phyloP scores from a whole-genome alignment of 1,284 basidiomycete species.

The Cryptococcus sp. region DNA sequence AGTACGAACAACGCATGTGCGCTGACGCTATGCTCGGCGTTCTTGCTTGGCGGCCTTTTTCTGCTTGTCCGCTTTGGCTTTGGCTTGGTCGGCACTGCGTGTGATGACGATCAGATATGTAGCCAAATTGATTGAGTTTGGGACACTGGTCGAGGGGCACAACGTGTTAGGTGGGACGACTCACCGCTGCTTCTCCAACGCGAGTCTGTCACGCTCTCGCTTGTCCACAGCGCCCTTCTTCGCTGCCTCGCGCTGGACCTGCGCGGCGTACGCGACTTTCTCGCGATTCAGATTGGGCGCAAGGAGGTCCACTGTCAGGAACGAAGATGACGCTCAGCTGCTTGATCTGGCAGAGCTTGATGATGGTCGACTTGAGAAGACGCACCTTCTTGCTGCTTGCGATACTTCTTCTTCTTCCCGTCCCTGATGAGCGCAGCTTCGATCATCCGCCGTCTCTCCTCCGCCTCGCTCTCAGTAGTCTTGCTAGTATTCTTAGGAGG shows the following conservation, averaged over 20 bases:
- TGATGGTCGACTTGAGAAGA: not conserved
- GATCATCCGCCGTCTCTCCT: slow-evolving; percentile 43
- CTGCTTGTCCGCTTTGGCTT: slow-evolving; percentile 53
- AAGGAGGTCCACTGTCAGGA: slow-evolving; percentile 41
- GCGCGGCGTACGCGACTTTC: slow-evolving; percentile 42
- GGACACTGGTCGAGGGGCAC: not conserved
- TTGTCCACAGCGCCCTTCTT: slow-evolving; percentile 37
- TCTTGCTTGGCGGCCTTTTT: slow-evolving; percentile 54
- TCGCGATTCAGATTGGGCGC: slow-evolving; percentile 52
- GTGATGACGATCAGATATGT: not conserved
- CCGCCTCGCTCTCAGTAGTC: slow-evolving; percentile 37
- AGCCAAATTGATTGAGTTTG: not conserved
- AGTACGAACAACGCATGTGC: not conserved
- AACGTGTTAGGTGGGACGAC: slow-evolving; percentile 11
- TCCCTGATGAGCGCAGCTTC: slow-evolving; percentile 48
- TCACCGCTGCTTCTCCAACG: slow-evolving; percentile 53
- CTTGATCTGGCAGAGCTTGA: not conserved
- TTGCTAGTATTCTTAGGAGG: slow-evolving; percentile 28
- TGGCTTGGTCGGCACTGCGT: slow-evolving; percentile 48
- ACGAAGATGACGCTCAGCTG: slow-evolving; percentile 1
- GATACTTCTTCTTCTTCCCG: slow-evolving; percentile 49
- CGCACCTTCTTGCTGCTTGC: slow-evolving; percentile 46
- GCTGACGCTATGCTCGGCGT: slow-evolving; percentile 32
- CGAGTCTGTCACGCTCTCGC: slow-evolving; percentile 48
- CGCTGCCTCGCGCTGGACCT: slow-evolving; percentile 46